Percentiles rank a stretch among this genome's conserved stretches.
phyloP scores from a whole-genome alignment of 1,284 basidiomycete species.

The Pholiota adiposa region DNA sequence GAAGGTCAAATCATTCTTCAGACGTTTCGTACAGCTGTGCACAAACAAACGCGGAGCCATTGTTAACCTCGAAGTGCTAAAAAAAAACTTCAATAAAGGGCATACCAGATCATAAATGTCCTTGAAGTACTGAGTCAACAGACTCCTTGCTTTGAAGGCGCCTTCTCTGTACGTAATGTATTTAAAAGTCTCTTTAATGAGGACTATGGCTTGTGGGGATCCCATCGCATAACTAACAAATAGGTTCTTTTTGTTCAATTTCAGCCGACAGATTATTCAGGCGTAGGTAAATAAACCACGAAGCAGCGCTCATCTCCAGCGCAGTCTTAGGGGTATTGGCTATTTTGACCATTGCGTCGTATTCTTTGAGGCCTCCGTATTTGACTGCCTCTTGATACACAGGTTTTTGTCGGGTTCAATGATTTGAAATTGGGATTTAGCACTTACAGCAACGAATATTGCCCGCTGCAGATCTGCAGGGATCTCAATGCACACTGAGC shows the following conservation, averaged over 20 bases:
- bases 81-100: neutral
- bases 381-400: neutral
- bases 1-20: no score
- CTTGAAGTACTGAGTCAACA: neutral
- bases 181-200: neutral
- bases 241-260: neutral
- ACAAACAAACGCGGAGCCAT: no score
- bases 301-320: neutral
- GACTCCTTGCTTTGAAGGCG: neutral
- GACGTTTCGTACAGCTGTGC: no score
- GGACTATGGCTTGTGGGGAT: neutral
- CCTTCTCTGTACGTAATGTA: neutral
- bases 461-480: neutral
- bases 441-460: neutral
- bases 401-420: neutral
- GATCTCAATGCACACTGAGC: slow-evolving; percentile 49
- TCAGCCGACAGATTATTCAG: no score
- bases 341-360: neutral
- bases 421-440: neutral
- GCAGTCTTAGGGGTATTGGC: neutral
- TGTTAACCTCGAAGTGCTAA: no score
- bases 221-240: neutral
- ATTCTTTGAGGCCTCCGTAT: neutral
- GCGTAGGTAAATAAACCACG: neutral
- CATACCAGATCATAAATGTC: neutral